Base-by-base conservation (phyloP, 2,329 filamentous ascomycete species). In the Penicillium sp. region DNA sequence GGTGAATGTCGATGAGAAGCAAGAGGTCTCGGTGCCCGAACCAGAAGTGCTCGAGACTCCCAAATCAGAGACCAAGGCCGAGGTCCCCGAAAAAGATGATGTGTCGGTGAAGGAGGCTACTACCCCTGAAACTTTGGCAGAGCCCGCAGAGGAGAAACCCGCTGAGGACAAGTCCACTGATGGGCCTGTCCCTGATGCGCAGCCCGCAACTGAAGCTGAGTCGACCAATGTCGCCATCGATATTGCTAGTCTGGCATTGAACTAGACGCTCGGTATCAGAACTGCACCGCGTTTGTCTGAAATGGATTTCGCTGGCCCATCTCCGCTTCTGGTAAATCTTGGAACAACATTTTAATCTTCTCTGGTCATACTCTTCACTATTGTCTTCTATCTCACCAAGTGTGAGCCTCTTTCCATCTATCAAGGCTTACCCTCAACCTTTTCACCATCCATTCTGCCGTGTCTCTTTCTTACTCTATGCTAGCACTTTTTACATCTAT, bases 211-310 rank as follows among this genome's bases (percentile, higher is more conserved):
- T 21, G 58, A 62, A 40, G 27, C 44, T 25, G 61, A 63, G 44
- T 45, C 60, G 15, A 53, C 59, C 49, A 60, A 61, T 8, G 58
- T 62, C 46, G 66, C 65, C n/a, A 57, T 66, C 56, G 66, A 69
- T 44, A 61, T 67, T 50, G 60, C 57, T 46, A 65, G 57, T 34
- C 52, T 68, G 44, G 55, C 63, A 25, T 54, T 68, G 45, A 63
- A 61, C 53, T 69, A 58, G 54, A 29, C 7, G 16, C 16, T 40
- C 29, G 54, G 34, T 16, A 38, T 54, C 37, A 40, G 21, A 40
- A 44, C 21, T 40, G n/a, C 41, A 41, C 37, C 9, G 15, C 21
- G 18, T 37, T 25, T 23, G 25, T 48, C 15, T 50, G 25, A 27
- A 40, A 35, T 50, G 12, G 27, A 50, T 27, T 40, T 39, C 40